These are phyloP conservation scores for Ganoderma leucocontextum DNA, from an alignment of 1,284 basidiomycete genomes.

Conservation along the genomic window DNA sequence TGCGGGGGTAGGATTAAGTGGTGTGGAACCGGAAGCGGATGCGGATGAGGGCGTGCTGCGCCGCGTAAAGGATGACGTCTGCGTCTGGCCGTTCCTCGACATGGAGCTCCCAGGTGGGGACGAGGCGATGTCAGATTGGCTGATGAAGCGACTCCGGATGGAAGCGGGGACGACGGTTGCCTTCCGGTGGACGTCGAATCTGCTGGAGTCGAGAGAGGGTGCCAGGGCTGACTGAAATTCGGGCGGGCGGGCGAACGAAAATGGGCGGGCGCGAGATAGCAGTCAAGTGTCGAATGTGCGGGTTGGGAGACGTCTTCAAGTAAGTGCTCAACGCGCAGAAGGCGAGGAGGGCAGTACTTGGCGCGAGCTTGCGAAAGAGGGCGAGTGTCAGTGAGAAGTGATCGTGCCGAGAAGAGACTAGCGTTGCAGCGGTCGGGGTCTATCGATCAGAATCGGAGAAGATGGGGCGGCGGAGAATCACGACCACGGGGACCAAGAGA, in stretches of 20 bases:
- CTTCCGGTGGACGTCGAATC: not conserved
- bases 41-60: not conserved
- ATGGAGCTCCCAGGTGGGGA: not conserved
- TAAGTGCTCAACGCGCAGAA: not conserved
- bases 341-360: not conserved
- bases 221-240: not conserved
- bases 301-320: not conserved
- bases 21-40: not conserved
- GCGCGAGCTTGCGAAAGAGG: not conserved
- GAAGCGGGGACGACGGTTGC: not conserved
- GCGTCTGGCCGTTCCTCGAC: not conserved
- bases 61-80: not conserved
- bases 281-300: not conserved
- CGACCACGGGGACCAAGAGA: not conserved
- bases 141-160: not conserved
- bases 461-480: not conserved
- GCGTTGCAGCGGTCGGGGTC: not conserved
- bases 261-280: not conserved
- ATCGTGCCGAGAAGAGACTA: slow-evolving; percentile 5
- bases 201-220: not conserved
- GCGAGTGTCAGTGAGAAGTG: not conserved
- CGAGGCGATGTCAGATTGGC: not conserved
- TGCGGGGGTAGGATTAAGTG: not conserved
- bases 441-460: slow-evolving; percentile 4
- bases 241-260: not conserved